These are phyloP conservation scores for Boletellus emodensis DNA, from an alignment of 768 basidiomycete species.

Conservation along the genomic window DNA sequence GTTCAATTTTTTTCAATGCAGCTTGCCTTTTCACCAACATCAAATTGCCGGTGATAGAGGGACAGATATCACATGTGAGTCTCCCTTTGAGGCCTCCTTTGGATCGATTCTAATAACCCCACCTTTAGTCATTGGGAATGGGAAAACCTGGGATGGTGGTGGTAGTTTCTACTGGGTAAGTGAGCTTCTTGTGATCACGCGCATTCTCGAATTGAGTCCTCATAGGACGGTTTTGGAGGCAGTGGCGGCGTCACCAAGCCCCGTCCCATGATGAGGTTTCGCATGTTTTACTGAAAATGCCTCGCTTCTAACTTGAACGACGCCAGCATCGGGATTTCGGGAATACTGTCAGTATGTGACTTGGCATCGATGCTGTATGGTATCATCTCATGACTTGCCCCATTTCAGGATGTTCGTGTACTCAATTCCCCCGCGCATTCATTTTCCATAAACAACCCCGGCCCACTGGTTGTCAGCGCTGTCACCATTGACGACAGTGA, in stretches of 20 bases:
- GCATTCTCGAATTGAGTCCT: not conserved
- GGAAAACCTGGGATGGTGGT: slow-evolving; percentile 38
- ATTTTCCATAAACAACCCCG: slow-evolving; percentile 29
- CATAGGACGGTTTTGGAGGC: slow-evolving; percentile 27
- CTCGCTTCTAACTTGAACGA: not conserved
- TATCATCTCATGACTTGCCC: not conserved
- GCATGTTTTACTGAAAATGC: not conserved
- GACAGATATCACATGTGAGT: slow-evolving; percentile 44
- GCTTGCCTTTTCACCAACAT: not conserved
- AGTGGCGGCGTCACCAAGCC: slow-evolving; percentile 19
- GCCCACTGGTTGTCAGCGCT: slow-evolving; percentile 38
- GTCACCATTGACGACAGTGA: slow-evolving; percentile 56
- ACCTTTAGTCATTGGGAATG: slow-evolving; percentile 37
- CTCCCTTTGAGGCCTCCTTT: not conserved
- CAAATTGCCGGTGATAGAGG: slow-evolving; percentile 35
- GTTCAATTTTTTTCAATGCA: not conserved
- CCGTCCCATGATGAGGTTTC: slow-evolving; percentile 39
- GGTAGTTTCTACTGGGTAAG: slow-evolving; percentile 44
- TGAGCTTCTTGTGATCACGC: not conserved
- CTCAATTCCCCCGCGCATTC: slow-evolving; percentile 38
- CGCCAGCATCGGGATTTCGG: slow-evolving; percentile 38
- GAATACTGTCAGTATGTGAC: slow-evolving; percentile 33
- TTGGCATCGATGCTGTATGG: not conserved
- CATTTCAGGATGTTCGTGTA: slow-evolving; percentile 32
- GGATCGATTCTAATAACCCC: not conserved